Evolutionary conservation across 108 stramenopile genomes (phyloP).

Genomic region (Nitzschia palea): DNA sequence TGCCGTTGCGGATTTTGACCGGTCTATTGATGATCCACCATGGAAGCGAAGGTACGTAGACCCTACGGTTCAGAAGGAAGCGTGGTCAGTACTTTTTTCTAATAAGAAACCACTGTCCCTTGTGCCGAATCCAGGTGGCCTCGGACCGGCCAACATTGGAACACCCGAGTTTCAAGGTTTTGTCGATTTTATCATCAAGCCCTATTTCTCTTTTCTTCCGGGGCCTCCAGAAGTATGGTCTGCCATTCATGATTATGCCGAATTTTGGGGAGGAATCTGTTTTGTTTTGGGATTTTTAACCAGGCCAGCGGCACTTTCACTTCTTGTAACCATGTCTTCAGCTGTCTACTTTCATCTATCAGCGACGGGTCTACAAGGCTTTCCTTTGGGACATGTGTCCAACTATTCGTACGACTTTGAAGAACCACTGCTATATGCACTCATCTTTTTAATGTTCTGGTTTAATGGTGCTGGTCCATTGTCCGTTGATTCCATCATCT

Average conservation of each 20-base stretch:
- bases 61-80: too few species aligned
- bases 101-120: too few species aligned
- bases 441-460: constrained; percentile 50
- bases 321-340: constrained; percentile 39
- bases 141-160: constrained; percentile 29
- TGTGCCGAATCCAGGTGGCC: too few species aligned
- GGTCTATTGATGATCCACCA: constrained; percentile 57
- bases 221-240: constrained; percentile 40
- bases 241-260: constrained; percentile 49
- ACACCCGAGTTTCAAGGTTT: constrained; percentile 54
- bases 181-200: constrained; percentile 37
- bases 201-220: constrained; percentile 47
- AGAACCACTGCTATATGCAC: constrained; percentile 42
- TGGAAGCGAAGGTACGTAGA: constrained; percentile 42
- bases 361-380: constrained; percentile 37
- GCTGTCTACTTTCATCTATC: constrained; percentile 55
- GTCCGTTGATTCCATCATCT: constrained; percentile 45
- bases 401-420: constrained; percentile 57
- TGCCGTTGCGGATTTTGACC: constrained; percentile 40
- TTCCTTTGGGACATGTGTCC: constrained; percentile 49
- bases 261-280: constrained; percentile 45
- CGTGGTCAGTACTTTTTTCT: too few species aligned
- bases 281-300: constrained; percentile 50
- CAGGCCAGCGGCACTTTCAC: constrained; percentile 47
- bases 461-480: constrained; percentile 54